phyloP scores from a whole-genome alignment of 805 yeast genomes.

The Cyberlindnera suaveolens region DNA sequence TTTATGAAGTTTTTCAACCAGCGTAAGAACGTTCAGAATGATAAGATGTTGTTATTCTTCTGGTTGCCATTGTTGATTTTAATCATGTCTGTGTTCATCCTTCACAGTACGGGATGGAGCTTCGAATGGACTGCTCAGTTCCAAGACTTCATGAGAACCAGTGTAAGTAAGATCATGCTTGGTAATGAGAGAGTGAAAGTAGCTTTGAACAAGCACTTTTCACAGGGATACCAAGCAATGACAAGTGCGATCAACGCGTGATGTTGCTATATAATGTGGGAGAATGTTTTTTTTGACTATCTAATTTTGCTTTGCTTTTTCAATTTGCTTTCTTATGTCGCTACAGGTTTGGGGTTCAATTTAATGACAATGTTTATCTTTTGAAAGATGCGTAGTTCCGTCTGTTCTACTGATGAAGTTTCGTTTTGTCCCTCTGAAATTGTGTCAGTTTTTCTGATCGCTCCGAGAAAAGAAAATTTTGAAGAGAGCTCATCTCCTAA shows the following conservation, averaged over 20 bases:
- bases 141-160: conserved; percentile 35
- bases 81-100: conserved; percentile 40
- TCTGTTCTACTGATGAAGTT: too few relatives aligned
- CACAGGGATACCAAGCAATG: conserved; percentile 37
- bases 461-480: not conserved
- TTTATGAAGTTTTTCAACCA: conserved; percentile 35
- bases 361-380: not conserved
- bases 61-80: conserved; percentile 79
- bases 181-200: conserved; percentile 47
- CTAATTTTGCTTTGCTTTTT: not conserved
- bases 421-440: too few relatives aligned
- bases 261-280: conserved; percentile 1
- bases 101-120: conserved; percentile 30
- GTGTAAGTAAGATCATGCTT: conserved; percentile 41
- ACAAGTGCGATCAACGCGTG: conserved; percentile 24
- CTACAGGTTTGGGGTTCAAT: too few relatives aligned
- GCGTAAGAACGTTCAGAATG: conserved; percentile 50
- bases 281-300: not conserved
- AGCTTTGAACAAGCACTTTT: conserved; percentile 31
- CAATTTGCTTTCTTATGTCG: not conserved
- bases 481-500: conserved; percentile 1
- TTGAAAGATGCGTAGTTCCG: not conserved
- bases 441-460: too few relatives aligned
- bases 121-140: conserved; percentile 29
- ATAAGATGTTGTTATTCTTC: conserved; percentile 80